Evolutionary conservation across 2,329 filamentous ascomycete genomes (phyloP).

Genomic region (Fusarium marasasianum): DNA sequence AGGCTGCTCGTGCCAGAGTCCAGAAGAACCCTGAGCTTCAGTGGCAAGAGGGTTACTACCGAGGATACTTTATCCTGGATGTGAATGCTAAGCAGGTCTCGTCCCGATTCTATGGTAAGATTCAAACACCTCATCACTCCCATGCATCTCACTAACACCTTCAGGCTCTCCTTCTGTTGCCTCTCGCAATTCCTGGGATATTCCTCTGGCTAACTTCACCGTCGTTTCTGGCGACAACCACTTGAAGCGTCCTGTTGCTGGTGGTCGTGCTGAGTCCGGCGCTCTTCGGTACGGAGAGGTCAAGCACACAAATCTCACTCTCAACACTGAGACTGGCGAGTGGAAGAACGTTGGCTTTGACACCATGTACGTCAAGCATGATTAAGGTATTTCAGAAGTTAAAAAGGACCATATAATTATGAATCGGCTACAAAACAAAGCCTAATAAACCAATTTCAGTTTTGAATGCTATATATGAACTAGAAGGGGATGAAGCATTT

Average conservation of each 20-base stretch:
- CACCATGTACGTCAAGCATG: constrained; percentile 23
- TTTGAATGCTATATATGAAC: constrained; percentile 23
- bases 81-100: constrained; percentile 65
- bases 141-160: neutral
- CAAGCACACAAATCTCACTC: constrained; percentile 44
- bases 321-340: constrained; percentile 26
- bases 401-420: constrained; percentile 1
- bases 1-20: constrained; percentile 25
- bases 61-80: constrained; percentile 75
- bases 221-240: constrained; percentile 70
- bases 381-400: neutral
- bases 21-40: constrained; percentile 70
- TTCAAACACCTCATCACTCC: neutral
- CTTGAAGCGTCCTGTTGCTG: constrained; percentile 55
- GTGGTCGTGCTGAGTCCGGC: constrained; percentile 61
- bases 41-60: constrained; percentile 79
- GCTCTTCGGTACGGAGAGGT: constrained; percentile 60
- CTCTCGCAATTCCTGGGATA: constrained; percentile 69
- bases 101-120: constrained; percentile 69
- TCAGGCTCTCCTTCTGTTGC: constrained; percentile 62
- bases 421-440: constrained; percentile 12
- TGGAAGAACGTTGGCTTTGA: constrained; percentile 19
- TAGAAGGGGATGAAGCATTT: constrained; percentile 22
- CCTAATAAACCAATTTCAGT: constrained; percentile 25
- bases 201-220: constrained; percentile 75